Percentiles rank a stretch among this genome's conserved stretches.
phyloP scores from a whole-genome alignment of 108 stramenopile genomes.

The Nitzschia sp. region DNA sequence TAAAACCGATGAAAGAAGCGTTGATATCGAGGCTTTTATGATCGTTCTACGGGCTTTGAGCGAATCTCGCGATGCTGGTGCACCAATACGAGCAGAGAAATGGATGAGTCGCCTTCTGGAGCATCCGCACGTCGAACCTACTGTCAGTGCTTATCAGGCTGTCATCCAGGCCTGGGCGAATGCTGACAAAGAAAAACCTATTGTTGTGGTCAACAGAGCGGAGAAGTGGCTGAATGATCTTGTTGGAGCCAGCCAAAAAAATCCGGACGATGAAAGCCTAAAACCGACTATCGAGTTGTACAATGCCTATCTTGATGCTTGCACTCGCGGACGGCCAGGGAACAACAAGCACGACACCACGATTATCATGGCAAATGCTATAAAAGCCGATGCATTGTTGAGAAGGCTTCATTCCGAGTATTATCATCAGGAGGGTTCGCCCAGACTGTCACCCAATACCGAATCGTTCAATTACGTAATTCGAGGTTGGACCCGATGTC shows the following conservation, averaged over 20 bases:
- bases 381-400: conserved; percentile 58
- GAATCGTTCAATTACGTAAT: conserved; percentile 79
- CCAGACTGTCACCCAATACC: conserved; percentile 48
- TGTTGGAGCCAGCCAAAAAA: conserved; percentile 20
- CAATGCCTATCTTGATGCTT: conserved; percentile 71
- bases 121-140: conserved; percentile 41
- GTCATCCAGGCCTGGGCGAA: conserved; percentile 79
- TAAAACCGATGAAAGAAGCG: not conserved
- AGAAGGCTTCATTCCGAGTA: conserved; percentile 35
- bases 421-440: not conserved
- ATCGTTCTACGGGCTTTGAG: conserved; percentile 60
- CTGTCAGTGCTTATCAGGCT: conserved; percentile 60
- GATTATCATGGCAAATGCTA: conserved; percentile 36
- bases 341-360: conserved; percentile 21
- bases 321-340: conserved; percentile 63
- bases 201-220: conserved; percentile 57
- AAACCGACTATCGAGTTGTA: conserved; percentile 62
- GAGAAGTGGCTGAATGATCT: conserved; percentile 73
- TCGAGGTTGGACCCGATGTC: conserved; percentile 76
- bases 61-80: conserved; percentile 37
- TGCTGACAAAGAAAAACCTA: conserved; percentile 43
- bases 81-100: conserved; percentile 61
- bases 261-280: conserved; percentile 3
- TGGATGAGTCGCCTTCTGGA: conserved; percentile 43
- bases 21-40: conserved; percentile 59